Evolutionary conservation across 345 rosid genomes (phyloP).

Genomic region (Eucalyptus sideroxylon): DNA sequence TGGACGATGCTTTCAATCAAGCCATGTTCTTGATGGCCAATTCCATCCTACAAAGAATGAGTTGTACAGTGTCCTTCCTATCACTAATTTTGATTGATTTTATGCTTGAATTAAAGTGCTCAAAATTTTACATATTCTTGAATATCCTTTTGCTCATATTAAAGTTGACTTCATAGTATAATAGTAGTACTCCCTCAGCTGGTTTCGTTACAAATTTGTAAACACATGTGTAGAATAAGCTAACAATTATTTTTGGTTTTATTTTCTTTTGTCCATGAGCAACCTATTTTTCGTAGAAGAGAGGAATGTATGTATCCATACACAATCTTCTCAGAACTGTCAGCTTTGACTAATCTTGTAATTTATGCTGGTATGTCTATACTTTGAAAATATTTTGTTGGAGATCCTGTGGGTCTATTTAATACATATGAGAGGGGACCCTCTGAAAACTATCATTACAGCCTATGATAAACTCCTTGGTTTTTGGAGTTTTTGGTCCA

Average conservation of each 20-base stretch:
- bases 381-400: not conserved
- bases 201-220: not conserved
- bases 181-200: not conserved
- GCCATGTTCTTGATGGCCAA: not conserved
- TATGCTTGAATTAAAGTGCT: not conserved
- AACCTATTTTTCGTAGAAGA: not conserved
- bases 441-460: not conserved
- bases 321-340: not conserved
- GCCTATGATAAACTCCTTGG: not conserved
- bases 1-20: not conserved
- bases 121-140: not conserved
- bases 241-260: not conserved
- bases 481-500: not conserved
- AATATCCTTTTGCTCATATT: not conserved
- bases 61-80: not conserved
- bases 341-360: not conserved
- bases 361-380: not conserved
- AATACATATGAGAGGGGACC: not conserved
- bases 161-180: not conserved
- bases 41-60: not conserved
- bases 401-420: not conserved
- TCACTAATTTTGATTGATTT: not conserved
- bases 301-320: not conserved
- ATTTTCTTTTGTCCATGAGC: not conserved
- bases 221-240: not conserved